Conservation (phyloP, 441 rosid species). For the Isatis lusitanica region DNA sequence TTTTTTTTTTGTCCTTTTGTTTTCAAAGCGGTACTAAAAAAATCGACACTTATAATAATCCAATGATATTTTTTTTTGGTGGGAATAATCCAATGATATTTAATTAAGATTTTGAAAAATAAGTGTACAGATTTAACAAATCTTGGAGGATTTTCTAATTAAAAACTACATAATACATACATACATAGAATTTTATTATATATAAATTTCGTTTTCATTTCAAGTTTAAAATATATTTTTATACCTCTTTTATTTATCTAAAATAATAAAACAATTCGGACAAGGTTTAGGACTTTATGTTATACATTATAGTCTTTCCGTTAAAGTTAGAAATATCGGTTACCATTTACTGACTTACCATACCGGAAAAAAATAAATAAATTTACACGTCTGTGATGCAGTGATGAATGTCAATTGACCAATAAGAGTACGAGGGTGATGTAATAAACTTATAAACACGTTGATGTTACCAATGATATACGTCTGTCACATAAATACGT, state of each 20-base stretch:
- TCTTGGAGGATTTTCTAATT: not conserved
- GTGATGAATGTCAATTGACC: constrained; percentile 22
- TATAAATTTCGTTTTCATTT: too few relatives aligned
- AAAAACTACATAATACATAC: not conserved
- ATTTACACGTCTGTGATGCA: not conserved
- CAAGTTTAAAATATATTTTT: too few relatives aligned
- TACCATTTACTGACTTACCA: constrained; percentile 7
- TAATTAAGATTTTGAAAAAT: too few relatives aligned
- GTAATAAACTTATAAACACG: constrained; percentile 33
- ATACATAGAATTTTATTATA: too few relatives aligned
- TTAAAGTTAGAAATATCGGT: constrained; percentile 21
- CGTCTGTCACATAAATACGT: constrained; percentile 18
- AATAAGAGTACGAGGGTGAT: constrained; percentile 1
- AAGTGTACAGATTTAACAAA: not conserved
- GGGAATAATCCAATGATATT: too few relatives aligned
- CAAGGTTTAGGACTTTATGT: not conserved
- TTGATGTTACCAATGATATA: constrained; percentile 9
- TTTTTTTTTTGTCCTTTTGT: too few relatives aligned
- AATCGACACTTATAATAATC: too few relatives aligned
- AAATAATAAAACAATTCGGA: not conserved
- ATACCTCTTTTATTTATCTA: too few relatives aligned
- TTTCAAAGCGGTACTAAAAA: too few relatives aligned
- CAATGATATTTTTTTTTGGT: too few relatives aligned
- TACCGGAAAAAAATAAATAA: not conserved
- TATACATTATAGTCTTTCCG: constrained; percentile 12